Base-by-base conservation (phyloP, 1,284 basidiomycete species). In the Fomitiporia mediterranea region DNA sequence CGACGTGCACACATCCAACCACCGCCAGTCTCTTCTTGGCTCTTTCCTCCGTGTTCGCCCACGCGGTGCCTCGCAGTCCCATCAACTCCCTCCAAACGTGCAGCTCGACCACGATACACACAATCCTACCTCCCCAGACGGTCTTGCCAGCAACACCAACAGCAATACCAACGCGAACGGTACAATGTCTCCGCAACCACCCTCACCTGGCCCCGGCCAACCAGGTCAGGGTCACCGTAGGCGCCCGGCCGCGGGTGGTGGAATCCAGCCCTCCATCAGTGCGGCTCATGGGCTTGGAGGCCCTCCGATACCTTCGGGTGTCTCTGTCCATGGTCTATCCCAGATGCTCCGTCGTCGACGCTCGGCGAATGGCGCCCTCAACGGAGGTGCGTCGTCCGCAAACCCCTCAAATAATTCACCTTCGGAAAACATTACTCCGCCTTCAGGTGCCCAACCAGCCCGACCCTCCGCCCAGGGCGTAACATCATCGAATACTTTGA, bases 1-100 rank as follows among this genome's bases (percentile, higher is more conserved):
- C 57, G 53, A 54, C 52, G 53, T 47, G 35, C 57, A 49, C 15
- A 47, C 39, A 8, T 50, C 53, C 15, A 51, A 50, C 13, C 69
- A 69, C 30, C 65, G 69, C 30, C 70, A 72, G 61, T 72, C 71
- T 39, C 72, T 74, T 51, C 63, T 74, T 37, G 70, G 70, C 48
- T 70, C 68, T 51, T 72, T 74, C 59, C 65, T 74, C 44, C 70
- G 72, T 44, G 66, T 68, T 19, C 65, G 72, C 59, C 72, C 71
- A 44, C 68, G 71, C 58, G 71, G 71, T 65, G 64, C 67, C 34
- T 73, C 72, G 23, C 71, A 73, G 59, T 72, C 71, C 37, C 71
- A 72, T 62, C 54, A 56, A 55, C 19, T 11, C 23, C 49, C 58
- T n/a, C 51, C 39, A 7, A 34, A n/a, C 39, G 30, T 56, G 34